Evolutionary conservation across 2,329 filamentous ascomycete species (phyloP), one percentile per base, ranked within the genome.

Genomic region (Penicillium hesseltinei): DNA sequence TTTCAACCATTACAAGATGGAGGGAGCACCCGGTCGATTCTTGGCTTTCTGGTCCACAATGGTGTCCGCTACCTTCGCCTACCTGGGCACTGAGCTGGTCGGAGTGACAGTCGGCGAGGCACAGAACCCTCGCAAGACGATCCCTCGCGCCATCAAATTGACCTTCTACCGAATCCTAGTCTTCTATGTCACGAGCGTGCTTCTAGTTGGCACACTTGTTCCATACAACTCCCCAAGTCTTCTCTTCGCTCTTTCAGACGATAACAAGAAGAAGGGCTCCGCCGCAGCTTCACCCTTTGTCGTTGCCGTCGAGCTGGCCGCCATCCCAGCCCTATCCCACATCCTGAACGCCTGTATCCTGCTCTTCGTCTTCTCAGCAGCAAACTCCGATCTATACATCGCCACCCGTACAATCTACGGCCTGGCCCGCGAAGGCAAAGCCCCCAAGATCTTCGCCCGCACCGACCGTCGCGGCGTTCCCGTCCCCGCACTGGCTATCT

Each of bases 91-190:
- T 3, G 89, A 92, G 69, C 78, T 91, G 43, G 87, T 91, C 50
- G 89, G 88, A 76, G 88, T 92, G 15, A 92, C 89, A 0, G 88
- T 91, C 35, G 89, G 87, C 52, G 88, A 92, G 74, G 88, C 89
- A 0, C 87, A 91, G 76, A 92, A 92, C 75, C 90, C 90, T 0
- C 85, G 89, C 70, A 85, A 84, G 72, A 89, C 86, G 17, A 87
- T 93, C 60, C 90, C 90, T 7, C 84, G 86, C 58, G 89, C 89
- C 52, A 92, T 92, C 79, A 88, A 86, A 71, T 81, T 91, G 49
- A 92, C 89, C 64, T 92, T 92, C 75, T 92, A 84, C 78, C 89
- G 90, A 57, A 92, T 93, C 71, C 75, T 91, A 63, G 79, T 92
- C 77, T 93, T 93, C 80, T 93, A 93, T 79, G 81, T 86, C 66